These are phyloP conservation scores for Serendipita vermifera DNA, from an alignment of 768 basidiomycete species.

Conservation along the genomic window DNA sequence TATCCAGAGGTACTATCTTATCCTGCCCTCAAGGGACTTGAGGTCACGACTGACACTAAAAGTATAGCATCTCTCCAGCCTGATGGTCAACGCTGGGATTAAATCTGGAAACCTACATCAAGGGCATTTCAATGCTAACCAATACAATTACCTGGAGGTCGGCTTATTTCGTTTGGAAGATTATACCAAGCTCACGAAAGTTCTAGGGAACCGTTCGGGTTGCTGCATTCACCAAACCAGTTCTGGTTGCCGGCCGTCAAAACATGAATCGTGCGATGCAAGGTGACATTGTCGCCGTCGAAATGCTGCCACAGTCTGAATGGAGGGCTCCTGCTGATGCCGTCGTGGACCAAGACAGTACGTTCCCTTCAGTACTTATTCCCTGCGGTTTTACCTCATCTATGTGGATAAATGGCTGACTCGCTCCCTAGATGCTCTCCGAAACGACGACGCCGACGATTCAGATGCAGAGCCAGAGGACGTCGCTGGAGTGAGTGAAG, in stretches of 20 bases:
- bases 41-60: too few relatives aligned
- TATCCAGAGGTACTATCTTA: conserved; percentile 80
- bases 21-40: too few relatives aligned
- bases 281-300: conserved; percentile 84
- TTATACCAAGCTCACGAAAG: neutral
- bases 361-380: conserved; percentile 17
- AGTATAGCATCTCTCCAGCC: conserved; percentile 60
- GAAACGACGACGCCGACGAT: conserved; percentile 77
- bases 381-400: neutral
- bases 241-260: conserved; percentile 76
- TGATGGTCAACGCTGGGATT: conserved; percentile 64
- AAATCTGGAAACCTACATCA: conserved; percentile 77
- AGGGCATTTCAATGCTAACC: conserved; percentile 89
- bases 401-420: too few relatives aligned
- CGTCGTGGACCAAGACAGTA: conserved; percentile 87
- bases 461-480: conserved; percentile 34
- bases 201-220: conserved; percentile 67
- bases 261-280: conserved; percentile 94
- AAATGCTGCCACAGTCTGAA: conserved; percentile 72
- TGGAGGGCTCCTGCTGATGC: conserved; percentile 91
- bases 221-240: conserved; percentile 56
- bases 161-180: neutral
- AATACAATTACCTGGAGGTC: conserved; percentile 92
- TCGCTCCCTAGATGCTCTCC: conserved; percentile 49
- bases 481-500: conserved; percentile 33